Conservation (phyloP, 768 basidiomycete genomes). For the Pleurotus tuoliensis region DNA sequence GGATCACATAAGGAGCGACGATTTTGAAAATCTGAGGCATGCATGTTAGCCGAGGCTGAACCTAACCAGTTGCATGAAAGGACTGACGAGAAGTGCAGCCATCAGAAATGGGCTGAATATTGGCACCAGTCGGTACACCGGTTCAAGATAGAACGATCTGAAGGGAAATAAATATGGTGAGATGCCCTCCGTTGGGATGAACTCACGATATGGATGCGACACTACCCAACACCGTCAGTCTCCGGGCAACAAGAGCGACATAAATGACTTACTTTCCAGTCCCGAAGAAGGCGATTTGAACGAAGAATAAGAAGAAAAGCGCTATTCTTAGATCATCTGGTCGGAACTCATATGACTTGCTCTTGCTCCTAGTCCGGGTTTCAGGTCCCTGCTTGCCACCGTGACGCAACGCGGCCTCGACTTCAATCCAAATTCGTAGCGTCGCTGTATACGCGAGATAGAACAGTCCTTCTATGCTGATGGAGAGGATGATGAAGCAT, state of each 20-base stretch:
- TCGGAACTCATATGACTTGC: constrained; percentile 38
- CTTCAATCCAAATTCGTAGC: constrained; percentile 62
- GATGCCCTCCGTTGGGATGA: too few species aligned
- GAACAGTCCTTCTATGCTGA: constrained; percentile 80
- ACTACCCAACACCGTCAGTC: constrained; percentile 28
- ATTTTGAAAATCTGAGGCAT: constrained; percentile 71
- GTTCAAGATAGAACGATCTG: constrained; percentile 85
- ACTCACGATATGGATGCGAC: constrained; percentile 78
- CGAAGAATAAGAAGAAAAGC: constrained; percentile 81
- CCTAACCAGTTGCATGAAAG: too few species aligned
- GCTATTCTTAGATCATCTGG: constrained; percentile 69
- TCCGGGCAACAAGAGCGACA: too few species aligned
- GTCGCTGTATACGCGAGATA: constrained; percentile 65
- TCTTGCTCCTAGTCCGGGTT: not conserved
- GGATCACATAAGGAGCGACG: constrained; percentile 72
- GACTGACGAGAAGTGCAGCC: constrained; percentile 62
- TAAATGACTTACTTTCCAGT: constrained; percentile 65
- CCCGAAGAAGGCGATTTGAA: constrained; percentile 85
- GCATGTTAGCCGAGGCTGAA: too few species aligned
- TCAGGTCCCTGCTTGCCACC: constrained; percentile 7
- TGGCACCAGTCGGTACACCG: constrained; percentile 83
- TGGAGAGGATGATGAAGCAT: constrained; percentile 76
- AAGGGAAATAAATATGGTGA: too few species aligned
- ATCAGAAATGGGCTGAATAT: constrained; percentile 85
- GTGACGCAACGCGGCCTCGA: constrained; percentile 39